A percentile compares a stretch with the other conserved stretches of the same genome.
phyloP scores from a whole-genome alignment of 805 yeast genomes.

The Lachancea mirantina region DNA sequence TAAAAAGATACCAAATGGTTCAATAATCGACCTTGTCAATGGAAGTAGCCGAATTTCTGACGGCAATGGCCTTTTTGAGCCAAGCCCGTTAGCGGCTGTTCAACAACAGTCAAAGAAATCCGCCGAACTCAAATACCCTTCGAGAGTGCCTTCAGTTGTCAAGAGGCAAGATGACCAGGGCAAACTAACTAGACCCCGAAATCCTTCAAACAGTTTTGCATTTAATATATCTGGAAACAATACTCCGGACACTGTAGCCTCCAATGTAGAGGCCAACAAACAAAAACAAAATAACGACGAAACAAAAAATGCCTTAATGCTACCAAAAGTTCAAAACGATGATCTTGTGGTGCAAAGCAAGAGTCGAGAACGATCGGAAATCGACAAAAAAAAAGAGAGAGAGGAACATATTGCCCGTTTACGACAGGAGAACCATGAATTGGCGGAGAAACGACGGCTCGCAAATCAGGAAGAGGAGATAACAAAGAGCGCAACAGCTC shows the following conservation, averaged over 20 bases:
- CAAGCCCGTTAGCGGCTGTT: no score
- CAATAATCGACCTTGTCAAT: slow-evolving; percentile 35
- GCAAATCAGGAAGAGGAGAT: slow-evolving; percentile 12
- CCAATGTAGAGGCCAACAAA: slow-evolving; percentile 10
- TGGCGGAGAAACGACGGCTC: slow-evolving; percentile 14
- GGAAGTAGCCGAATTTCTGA: slow-evolving; percentile 32
- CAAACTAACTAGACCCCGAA: no score
- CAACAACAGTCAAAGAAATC: no score
- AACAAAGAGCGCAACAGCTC: slow-evolving; percentile 2
- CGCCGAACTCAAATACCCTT: no score
- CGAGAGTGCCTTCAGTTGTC: no score
- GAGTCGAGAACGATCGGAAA: slow-evolving; percentile 4
- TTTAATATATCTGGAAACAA: neutral
- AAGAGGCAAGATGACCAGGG: no score
- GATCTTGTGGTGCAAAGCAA: slow-evolving; percentile 5
- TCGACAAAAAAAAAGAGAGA: slow-evolving; percentile 10
- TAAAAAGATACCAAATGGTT: slow-evolving; percentile 27
- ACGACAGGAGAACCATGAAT: slow-evolving; percentile 9
- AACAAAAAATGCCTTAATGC: slow-evolving; percentile 7
- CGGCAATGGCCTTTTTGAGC: no score
- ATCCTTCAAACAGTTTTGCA: slow-evolving; percentile 1
- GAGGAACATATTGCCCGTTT: slow-evolving; percentile 11
- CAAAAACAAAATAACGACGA: slow-evolving; percentile 8
- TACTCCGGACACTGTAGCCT: slow-evolving; percentile 5
- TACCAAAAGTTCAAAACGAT: slow-evolving; percentile 4